Evolutionary conservation across 257 asterid genomes (phyloP), one percentile per base, ranked within the genome.

Genomic region (Solanum chiquidenum): DNA sequence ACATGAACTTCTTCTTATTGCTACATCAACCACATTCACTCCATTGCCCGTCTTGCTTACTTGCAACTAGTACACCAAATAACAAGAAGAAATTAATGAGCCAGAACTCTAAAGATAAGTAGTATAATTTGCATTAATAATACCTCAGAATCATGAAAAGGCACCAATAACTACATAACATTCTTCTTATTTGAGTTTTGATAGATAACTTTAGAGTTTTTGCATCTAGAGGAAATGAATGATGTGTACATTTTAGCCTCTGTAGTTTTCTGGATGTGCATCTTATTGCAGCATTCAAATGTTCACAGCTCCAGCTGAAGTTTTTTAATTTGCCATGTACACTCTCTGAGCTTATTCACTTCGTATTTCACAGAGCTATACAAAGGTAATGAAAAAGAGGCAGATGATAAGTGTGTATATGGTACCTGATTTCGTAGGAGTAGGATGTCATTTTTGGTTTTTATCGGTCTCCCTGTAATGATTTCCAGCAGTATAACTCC

Each of bases 401-500:
- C 2, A 13, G 64, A 42, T 42, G 84, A 42, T 25, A 85, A n/a
- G 35, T 71, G 64, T 25, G n/a, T 13, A 12, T 8, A 21, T 72
- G 12, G 75, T 92, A 95, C 99, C 98, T 94, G 94, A 83, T 94
- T 88, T 89, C 89, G 93, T 66, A 93, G 88, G 46, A 89, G 88
- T 86, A 91, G 92, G 35, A 91, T 90, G 73, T 91, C 98, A 27
- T 86, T 89, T 34, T 88, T 89, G 82, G 94, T 91, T 90, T 89
- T 89, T 88, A 94, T 86, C 13, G 91, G 91, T 90, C 88, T 94
- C 82, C 98, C 98, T 0, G 93, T 71, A 84, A 96, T 94, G 69
- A 95, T 86, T 93, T 96, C 98, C 86, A 95, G 93, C 85, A 96
- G 88, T 68, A 96, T 92, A 38, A 93, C 94, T 46, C 99, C 99